Percentiles rank a stretch among this genome's conserved stretches.
phyloP scores from a whole-genome alignment of 768 basidiomycete genomes.

The Mycena albidolilacea region DNA sequence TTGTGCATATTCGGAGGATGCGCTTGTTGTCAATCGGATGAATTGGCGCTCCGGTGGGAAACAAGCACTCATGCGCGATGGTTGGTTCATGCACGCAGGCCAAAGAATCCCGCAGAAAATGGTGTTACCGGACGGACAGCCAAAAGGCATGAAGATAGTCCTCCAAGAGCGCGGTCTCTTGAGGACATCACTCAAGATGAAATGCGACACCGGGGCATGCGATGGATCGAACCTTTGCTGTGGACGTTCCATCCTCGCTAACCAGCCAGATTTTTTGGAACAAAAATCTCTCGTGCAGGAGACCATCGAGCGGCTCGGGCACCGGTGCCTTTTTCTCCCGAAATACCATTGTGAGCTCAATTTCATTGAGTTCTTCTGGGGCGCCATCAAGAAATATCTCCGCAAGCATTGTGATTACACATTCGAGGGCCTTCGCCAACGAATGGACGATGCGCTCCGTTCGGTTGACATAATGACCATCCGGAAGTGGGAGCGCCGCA shows the following conservation, averaged over 20 bases:
- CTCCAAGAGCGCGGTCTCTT: constrained; percentile 13
- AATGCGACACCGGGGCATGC: constrained; percentile 11
- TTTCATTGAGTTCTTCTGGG: neutral
- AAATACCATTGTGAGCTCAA: constrained; percentile 3
- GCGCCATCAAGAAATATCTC: neutral
- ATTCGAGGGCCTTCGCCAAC: neutral
- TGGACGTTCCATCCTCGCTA: neutral
- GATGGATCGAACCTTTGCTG: constrained; percentile 14
- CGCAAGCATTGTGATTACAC: neutral
- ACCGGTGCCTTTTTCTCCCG: neutral
- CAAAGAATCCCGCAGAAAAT: neutral
- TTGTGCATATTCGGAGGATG: constrained; percentile 47
- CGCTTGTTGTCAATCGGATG: constrained; percentile 46
- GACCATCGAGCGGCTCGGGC: neutral
- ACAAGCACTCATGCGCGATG: constrained; percentile 9
- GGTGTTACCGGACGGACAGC: constrained; percentile 5
- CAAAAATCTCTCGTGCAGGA: neutral
- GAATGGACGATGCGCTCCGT: neutral
- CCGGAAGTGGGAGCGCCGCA: neutral
- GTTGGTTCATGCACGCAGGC: neutral
- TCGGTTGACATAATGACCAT: constrained; percentile 1
- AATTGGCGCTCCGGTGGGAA: constrained; percentile 38
- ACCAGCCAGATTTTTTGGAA: constrained; percentile 9
- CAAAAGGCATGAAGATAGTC: constrained; percentile 3
- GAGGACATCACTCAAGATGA: neutral